Base-by-base conservation (phyloP, 306 rosid genomes). In the Cercis canadensis region DNA sequence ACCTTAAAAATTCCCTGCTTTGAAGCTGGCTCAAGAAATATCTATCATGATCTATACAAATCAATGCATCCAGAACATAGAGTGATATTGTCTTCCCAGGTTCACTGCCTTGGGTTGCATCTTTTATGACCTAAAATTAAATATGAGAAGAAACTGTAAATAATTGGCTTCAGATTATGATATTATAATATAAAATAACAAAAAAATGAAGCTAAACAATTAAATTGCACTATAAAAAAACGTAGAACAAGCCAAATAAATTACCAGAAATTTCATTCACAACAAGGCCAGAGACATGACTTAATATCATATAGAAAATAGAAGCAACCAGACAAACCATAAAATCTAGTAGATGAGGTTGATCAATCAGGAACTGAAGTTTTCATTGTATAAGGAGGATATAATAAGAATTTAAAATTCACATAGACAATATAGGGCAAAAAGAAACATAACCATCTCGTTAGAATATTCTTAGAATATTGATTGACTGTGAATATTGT, bases 71-170 rank as follows among this genome's bases (percentile, higher is more conserved):
- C 72, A 94, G 73, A 68, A 90, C 90, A 77, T 90, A 94, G 24
- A 88, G 89, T 36, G 98, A 53, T 59, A 89, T 84, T 4, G 96
- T 91, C 81, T 90, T 94, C 78, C 98, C 98, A 59, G 92, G 95
- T 80, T 94, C 98, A 78, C 97, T 87, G 62, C 98, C 96, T 71
- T 86, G 95, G 47, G 81, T 87, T 68, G 92, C 97, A 84, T 94
- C 98, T 84, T 86, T 94, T 81, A 91, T 80, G 40, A 94, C 89
- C 97, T 94, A 79, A 70, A 62, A 72, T 76, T 80, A 49, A 51
- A 65, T 52, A 71, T 62, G 15, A 64, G 49, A 21, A 16, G 56
- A 81, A 75, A 37, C 17, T 11, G 40, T 75, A 41, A 79, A 40
- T 65, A 82, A 51, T 8, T 12, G 60, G 46, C 36, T 53, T 59